Conservation (phyloP, 1,284 basidiomycete species). For the Trichosporon ovoides region DNA sequence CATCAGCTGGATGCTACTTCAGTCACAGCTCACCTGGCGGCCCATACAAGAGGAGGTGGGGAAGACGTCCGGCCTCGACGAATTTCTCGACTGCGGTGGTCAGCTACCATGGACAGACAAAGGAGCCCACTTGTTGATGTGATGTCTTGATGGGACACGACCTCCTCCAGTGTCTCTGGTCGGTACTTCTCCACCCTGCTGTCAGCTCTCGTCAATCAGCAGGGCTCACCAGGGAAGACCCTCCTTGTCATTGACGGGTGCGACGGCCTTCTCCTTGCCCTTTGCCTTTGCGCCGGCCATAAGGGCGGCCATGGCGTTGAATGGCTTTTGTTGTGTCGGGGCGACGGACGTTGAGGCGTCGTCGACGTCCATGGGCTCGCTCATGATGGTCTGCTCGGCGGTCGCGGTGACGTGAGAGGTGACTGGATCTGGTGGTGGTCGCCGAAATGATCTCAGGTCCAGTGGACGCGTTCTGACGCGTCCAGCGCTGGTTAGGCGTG, state of each 20-base stretch:
- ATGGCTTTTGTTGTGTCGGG: conserved; percentile 14
- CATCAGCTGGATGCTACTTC: not conserved
- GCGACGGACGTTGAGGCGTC: conserved; percentile 16
- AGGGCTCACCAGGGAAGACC: conserved; percentile 45
- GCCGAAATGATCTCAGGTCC: conserved; percentile 3
- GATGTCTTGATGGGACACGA: conserved; percentile 91
- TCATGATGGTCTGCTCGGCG: conserved; percentile 16
- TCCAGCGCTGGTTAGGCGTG: not conserved
- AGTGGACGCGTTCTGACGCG: not conserved
- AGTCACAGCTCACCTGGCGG: conserved; percentile 65
- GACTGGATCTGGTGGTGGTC: conserved; percentile 3
- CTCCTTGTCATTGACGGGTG: conserved; percentile 32
- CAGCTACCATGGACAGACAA: not conserved
- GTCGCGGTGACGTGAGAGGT: not conserved
- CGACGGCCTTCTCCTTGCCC: conserved; percentile 39
- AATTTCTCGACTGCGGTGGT: conserved; percentile 77
- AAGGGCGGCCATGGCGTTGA: conserved; percentile 41
- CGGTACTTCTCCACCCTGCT: conserved; percentile 92
- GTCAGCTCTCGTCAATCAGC: not conserved
- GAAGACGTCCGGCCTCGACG: conserved; percentile 87
- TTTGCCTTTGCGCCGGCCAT: conserved; percentile 42
- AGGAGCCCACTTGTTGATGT: conserved; percentile 71
- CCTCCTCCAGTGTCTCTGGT: conserved; percentile 78
- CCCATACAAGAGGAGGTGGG: conserved; percentile 95
- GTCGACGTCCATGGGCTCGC: conserved; percentile 32